Evolutionary conservation across 768 basidiomycete genomes (phyloP).

Genomic region (Zangia roseola): DNA sequence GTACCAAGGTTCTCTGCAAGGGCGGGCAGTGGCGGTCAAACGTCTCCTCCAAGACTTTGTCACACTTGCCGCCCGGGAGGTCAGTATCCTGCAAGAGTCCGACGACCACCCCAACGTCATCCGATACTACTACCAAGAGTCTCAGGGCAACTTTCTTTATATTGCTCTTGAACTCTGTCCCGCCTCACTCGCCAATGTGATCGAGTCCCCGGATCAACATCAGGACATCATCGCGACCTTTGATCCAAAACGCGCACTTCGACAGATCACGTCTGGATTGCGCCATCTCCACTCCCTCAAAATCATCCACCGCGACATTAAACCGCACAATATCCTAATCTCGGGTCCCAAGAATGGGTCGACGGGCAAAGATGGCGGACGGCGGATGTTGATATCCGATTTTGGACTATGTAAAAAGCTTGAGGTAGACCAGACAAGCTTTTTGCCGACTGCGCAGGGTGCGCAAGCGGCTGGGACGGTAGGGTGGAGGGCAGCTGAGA

Average conservation of each 20-base stretch:
- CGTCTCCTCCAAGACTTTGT: conserved; percentile 94
- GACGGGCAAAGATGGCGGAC: conserved; percentile 38
- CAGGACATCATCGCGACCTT: conserved; percentile 77
- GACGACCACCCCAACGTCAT: conserved; percentile 99
- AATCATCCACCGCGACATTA: conserved; percentile 97
- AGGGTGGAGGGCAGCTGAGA: conserved; percentile 98
- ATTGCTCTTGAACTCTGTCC: conserved; percentile 96
- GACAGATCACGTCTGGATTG: conserved; percentile 84
- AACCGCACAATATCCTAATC: conserved; percentile 95
- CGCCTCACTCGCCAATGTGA: conserved; percentile 81
- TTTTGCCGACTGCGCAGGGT: conserved; percentile 89
- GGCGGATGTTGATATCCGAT: conserved; percentile 92
- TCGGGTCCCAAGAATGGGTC: conserved; percentile 62
- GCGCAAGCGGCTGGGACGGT: conserved; percentile 89
- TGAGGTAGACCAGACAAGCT: conserved; percentile 94
- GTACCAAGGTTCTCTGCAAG: conserved; percentile 91
- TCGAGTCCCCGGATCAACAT: conserved; percentile 77
- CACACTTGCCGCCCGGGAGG: conserved; percentile 91
- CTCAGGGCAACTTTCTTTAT: conserved; percentile 90
- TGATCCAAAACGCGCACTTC: conserved; percentile 84
- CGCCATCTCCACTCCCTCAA: conserved; percentile 91
- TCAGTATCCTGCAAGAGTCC: conserved; percentile 90
- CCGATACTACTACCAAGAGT: conserved; percentile 96
- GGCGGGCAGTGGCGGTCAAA: conserved; percentile 97
- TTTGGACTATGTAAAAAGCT: conserved; percentile 96